Evolutionary conservation across 2,329 filamentous ascomycete genomes (phyloP), one percentile per base, ranked within the genome.

Genomic region (Diaporthe longicolla): DNA sequence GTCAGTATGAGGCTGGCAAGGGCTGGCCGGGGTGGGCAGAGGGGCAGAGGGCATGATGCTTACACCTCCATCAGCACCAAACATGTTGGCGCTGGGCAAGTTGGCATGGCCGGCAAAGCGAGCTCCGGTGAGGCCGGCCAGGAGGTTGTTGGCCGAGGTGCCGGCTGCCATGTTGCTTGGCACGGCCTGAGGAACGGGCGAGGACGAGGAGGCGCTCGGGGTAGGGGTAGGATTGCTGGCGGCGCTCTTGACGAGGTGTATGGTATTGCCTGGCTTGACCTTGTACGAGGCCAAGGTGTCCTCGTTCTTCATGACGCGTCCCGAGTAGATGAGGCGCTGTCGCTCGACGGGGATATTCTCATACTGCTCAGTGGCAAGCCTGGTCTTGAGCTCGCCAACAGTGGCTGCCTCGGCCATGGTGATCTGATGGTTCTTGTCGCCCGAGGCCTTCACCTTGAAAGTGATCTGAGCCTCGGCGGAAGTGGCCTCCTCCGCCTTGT

Each of bases 361-460:
- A 81, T 93, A 94, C 79, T 97, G 95, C 73, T 91, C 85, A 43
- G 90, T 89, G 7, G 95, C 91, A 52, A 99, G 92, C 87, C 96
- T 98, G 76, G 89, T 90, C 89, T 99, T 99, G 79, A 99, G 90
- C 76, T 98, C 95, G 73, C 90, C 88, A 57, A 98, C 93, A 10
- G 93, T 93, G 65, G 93, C 94, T 48, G 91, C 90, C 77, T 93
- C 89, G 73, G 93, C 85, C 81, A 98, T 92, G 73, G 95, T 97
- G 82, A 99, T 87, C 70, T 90, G 92, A 81, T 95, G 95, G 83
- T 93, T 95, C 82, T 90, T 92, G 82, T 98, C 95, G 79, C 92
- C 93, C n/a, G 95, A 95, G n/a, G 94, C 94, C 88, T 98, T 99
- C 85, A 99, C 93, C 86, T 95, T 97, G 90, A 99, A 98, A 83